Conservation (phyloP, 1,284 basidiomycete genomes). For the Austropuccinia psidii region DNA sequence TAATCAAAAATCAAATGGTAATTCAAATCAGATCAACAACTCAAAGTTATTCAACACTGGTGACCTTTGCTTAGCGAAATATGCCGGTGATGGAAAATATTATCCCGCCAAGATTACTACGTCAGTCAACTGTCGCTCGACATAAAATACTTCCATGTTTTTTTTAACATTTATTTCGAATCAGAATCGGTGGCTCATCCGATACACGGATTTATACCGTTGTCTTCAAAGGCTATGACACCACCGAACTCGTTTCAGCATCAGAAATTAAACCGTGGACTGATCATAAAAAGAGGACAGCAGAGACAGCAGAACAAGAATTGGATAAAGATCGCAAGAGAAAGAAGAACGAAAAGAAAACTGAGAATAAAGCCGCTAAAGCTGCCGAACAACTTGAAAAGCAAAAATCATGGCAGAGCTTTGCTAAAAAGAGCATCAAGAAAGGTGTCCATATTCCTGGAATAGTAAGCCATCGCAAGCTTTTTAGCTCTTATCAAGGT, state of each 20-base stretch:
- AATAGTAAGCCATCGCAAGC: constrained; percentile 52
- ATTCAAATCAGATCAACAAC: constrained; percentile 39
- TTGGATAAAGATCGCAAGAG: constrained; percentile 57
- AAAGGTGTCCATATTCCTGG: constrained; percentile 86
- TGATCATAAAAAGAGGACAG: constrained; percentile 42
- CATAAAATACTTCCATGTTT: not conserved
- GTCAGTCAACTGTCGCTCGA: not conserved
- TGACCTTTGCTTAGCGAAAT: constrained; percentile 86
- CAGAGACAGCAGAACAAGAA: constrained; percentile 38
- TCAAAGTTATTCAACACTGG: constrained; percentile 57
- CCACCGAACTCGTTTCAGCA: constrained; percentile 77
- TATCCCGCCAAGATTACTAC: constrained; percentile 79
- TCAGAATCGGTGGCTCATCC: constrained; percentile 69
- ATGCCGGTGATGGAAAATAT: constrained; percentile 77
- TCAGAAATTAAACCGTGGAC: constrained; percentile 46
- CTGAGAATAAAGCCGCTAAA: constrained; percentile 74
- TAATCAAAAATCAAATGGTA: constrained; percentile 28
- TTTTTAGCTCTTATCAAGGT: not conserved
- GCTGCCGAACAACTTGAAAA: constrained; percentile 80
- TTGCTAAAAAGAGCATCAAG: constrained; percentile 91
- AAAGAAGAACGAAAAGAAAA: constrained; percentile 92
- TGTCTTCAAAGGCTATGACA: constrained; percentile 89
- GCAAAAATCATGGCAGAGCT: constrained; percentile 92
- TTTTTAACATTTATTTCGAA: not conserved
- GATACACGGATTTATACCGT: constrained; percentile 84